Base-by-base conservation (phyloP, 2,329 filamentous ascomycete genomes). In the Tolypocladium nubicola region DNA sequence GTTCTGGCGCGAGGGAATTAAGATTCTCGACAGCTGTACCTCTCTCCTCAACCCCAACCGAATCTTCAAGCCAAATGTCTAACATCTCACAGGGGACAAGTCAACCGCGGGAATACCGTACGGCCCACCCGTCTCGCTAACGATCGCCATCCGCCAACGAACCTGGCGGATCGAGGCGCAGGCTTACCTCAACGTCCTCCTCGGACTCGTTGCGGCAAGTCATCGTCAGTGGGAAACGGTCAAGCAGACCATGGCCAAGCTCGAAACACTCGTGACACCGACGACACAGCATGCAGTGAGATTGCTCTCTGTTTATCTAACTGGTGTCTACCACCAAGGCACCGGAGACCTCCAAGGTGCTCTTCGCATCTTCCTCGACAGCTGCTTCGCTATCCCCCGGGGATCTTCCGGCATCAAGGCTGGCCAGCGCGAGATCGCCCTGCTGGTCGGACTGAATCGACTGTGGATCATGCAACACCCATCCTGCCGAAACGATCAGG, bases 291-390 rank as follows among this genome's bases (percentile, higher is more conserved):
- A 66, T 61, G 76, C 76, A 2, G 58, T 74, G 23, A 65, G 65
- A 38, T 52, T 83, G 39, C 76, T 89, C 50, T 77, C 82, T 8
- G 74, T 82, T 49, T 97, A 97, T 70, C 82, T 96, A 21, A 77
- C 80, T 1, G 92, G 88, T 0, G 81, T 89, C 9, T 87, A 90
- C 63, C 77, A 85, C 55, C 93, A 97, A 73, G 89, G 87, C 21
- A 86, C 80, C 6, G 91, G 90, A 19, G 79, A 90, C 61, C 77
- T 94, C 1, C 75, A 82, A n/a, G 73, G 75, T 2, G 91, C 93
- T 4, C 73, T 91, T 16, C 64, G 75, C 4, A 79, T 86, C 11
- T 96, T 89, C 70, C 79, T 82, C 59, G 79, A 84, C 45, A 73
- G 79, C 1, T 71, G 75, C 21, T 85, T 96, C 63, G 62, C 73